Conservation (phyloP, 2,329 filamentous ascomycete species). For the Hypoxylon rubiginosum region DNA sequence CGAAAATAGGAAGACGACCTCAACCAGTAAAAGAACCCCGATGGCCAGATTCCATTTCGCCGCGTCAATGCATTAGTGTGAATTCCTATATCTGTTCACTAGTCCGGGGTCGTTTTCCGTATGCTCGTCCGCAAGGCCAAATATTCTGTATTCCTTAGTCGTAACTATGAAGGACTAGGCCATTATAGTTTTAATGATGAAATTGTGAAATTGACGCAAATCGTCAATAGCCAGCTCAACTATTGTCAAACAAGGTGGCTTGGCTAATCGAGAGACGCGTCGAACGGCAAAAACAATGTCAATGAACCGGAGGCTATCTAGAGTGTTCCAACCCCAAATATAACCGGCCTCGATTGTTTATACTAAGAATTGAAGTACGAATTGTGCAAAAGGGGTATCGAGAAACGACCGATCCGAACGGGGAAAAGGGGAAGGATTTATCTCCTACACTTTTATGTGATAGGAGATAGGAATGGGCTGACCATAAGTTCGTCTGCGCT, state of each 20-base stretch:
- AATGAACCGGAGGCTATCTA: not conserved
- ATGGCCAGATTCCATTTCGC: constrained; percentile 31
- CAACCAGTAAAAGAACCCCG: not conserved
- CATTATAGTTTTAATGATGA: not conserved
- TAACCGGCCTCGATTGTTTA: constrained; percentile 1
- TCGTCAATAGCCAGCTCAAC: not conserved
- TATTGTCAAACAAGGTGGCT: not conserved
- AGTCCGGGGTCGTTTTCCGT: constrained; percentile 10
- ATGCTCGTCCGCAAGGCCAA: constrained; percentile 12
- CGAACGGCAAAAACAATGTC: not conserved
- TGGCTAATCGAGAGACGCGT: not conserved
- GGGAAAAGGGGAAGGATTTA: not conserved
- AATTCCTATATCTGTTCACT: constrained; percentile 7
- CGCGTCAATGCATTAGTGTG: constrained; percentile 36
- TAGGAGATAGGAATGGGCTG: constrained; percentile 84
- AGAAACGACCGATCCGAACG: constrained; percentile 24
- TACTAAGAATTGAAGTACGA: constrained; percentile 24
- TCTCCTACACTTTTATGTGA: constrained; percentile 60
- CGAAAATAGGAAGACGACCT: constrained; percentile 14
- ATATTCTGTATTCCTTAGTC: not conserved
- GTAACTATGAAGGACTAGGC: constrained; percentile 5
- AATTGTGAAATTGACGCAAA: not conserved
- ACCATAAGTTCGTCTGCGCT: constrained; percentile 91
- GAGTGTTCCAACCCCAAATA: not conserved
- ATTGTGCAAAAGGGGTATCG: constrained; percentile 34